phyloP scores from a whole-genome alignment of 2,329 filamentous ascomycete species.

The Cercospora sojina region DNA sequence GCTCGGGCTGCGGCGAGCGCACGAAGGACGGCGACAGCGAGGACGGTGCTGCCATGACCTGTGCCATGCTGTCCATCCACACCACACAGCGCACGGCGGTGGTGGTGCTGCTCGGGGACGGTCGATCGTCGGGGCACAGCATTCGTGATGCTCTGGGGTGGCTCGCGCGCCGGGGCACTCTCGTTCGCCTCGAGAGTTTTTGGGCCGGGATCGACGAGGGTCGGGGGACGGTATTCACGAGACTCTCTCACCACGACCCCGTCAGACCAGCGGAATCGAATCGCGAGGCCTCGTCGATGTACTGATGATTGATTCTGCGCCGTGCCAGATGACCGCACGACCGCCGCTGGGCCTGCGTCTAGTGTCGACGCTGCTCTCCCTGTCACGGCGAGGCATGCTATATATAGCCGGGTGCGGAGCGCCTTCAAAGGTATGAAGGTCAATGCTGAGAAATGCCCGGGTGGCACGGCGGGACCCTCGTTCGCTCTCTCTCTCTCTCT shows the following conservation, averaged over 20 bases:
- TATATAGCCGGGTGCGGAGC: constrained; percentile 7
- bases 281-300: background rate
- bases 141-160: background rate
- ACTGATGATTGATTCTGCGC: background rate
- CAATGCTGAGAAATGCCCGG: background rate
- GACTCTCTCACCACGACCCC: background rate
- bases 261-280: constrained; percentile 16
- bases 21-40: constrained; percentile 13
- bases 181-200: background rate
- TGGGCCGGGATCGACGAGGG: background rate
- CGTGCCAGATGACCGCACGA: constrained; percentile 15
- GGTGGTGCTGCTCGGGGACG: background rate
- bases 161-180: background rate
- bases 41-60: constrained; percentile 19
- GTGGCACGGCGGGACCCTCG: background rate
- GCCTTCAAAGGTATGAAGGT: constrained; percentile 3
- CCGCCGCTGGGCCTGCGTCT: constrained; percentile 11
- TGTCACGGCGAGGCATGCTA: constrained; percentile 9
- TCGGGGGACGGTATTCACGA: background rate
- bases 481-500: background rate
- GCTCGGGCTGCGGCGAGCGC: constrained; percentile 10
- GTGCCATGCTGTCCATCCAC: constrained; percentile 21
- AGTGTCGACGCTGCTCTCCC: background rate
- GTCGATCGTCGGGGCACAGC: background rate
- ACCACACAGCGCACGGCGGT: background rate